Percentiles rank a stretch among this genome's conserved stretches.
phyloP scores from a whole-genome alignment of 2,329 filamentous ascomycete genomes.

The Paramyrothecium sp. region DNA sequence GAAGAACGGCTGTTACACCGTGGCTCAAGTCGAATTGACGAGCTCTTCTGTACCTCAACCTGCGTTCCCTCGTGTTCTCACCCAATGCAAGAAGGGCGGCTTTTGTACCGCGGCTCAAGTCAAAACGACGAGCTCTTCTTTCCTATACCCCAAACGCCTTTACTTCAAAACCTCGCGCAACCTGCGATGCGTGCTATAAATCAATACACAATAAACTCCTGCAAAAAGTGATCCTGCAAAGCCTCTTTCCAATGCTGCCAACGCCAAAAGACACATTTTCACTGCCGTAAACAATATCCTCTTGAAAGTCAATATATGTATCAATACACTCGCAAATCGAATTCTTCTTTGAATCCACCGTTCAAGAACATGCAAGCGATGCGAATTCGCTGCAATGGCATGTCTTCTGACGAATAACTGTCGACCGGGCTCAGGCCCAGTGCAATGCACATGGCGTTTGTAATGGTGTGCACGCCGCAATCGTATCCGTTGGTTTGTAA shows the following conservation, averaged over 20 bases:
- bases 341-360: constrained; percentile 63
- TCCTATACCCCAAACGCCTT: no score
- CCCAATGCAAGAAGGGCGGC: no score
- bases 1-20: no score
- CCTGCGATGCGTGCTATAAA: background rate
- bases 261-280: background rate
- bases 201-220: background rate
- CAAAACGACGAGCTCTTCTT: no score
- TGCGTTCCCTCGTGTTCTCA: no score
- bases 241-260: background rate
- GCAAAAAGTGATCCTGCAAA: background rate
- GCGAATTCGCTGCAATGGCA: constrained; percentile 58
- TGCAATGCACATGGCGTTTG: constrained; percentile 66
- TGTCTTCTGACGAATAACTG: constrained; percentile 49
- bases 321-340: constrained; percentile 43
- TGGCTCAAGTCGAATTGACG: no score
- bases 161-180: no score
- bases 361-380: constrained; percentile 67
- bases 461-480: constrained; percentile 75
- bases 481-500: constrained; percentile 67
- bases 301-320: background rate
- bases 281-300: background rate
- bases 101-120: no score
- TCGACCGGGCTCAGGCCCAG: constrained; percentile 51
- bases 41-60: no score